Evolutionary conservation across 805 yeast genomes (phyloP).

Genomic region (Millerozyma acaciae): DNA sequence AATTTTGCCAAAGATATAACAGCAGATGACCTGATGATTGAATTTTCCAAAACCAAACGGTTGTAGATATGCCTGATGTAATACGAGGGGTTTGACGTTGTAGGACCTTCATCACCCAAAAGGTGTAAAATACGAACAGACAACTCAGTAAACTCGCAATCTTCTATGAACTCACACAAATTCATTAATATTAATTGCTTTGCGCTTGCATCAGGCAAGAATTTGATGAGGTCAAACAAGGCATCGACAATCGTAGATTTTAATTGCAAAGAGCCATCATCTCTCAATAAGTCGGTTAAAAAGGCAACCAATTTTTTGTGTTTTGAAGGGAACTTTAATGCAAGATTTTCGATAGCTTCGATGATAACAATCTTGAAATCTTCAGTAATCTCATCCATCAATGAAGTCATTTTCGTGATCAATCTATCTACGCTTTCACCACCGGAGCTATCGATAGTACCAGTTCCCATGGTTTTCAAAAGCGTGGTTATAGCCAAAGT

Average conservation of each 20-base stretch:
- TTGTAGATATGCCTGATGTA: constrained; percentile 95
- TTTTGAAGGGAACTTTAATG: constrained; percentile 89
- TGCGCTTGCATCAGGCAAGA: constrained; percentile 67
- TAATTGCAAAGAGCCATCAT: constrained; percentile 84
- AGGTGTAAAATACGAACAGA: constrained; percentile 89
- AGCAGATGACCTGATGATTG: constrained; percentile 93
- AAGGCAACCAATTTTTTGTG: constrained; percentile 78
- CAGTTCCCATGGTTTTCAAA: constrained; percentile 88
- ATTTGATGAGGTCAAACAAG: constrained; percentile 83
- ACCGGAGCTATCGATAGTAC: constrained; percentile 34
- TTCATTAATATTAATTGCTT: constrained; percentile 80
- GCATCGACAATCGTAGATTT: constrained; percentile 90
- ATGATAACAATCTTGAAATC: constrained; percentile 93
- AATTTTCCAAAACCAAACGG: constrained; percentile 93
- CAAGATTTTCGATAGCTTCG: constrained; percentile 89
- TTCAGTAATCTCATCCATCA: constrained; percentile 91
- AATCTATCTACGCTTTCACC: constrained; percentile 77
- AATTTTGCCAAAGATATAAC: constrained; percentile 89
- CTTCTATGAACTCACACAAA: constrained; percentile 95
- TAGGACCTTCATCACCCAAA: constrained; percentile 93
- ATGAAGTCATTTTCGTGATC: constrained; percentile 78
- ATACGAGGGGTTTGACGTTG: constrained; percentile 76
- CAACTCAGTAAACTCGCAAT: constrained; percentile 93
- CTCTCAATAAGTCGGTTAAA: constrained; percentile 78
- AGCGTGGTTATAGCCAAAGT: constrained; percentile 96